Conservation (phyloP, 441 rosid genomes). For the Mallotus repandus region DNA sequence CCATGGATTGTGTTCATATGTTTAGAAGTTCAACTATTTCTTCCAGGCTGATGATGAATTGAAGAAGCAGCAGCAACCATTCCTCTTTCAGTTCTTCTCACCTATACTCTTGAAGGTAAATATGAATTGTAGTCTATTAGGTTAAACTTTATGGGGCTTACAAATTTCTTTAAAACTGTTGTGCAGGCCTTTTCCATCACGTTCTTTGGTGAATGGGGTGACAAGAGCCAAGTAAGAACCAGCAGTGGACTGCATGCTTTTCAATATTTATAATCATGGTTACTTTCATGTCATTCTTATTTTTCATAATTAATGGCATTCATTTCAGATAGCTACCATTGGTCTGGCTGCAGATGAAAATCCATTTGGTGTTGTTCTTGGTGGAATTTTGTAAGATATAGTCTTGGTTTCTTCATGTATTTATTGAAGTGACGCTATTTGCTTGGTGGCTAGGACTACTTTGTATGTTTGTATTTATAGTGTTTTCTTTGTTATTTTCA, state of each 20-base stretch:
- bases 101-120: slow-evolving; percentile 85
- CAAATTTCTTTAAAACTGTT: slow-evolving; percentile 19
- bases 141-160: slow-evolving; percentile 12
- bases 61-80: slow-evolving; percentile 69
- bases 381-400: slow-evolving; percentile 73
- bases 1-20: neutral
- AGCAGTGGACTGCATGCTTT: slow-evolving; percentile 5
- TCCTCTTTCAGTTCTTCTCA: slow-evolving; percentile 77
- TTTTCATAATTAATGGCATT: slow-evolving; percentile 18
- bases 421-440: slow-evolving; percentile 7
- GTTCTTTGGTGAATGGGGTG: slow-evolving; percentile 98
- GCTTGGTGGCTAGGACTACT: neutral
- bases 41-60: slow-evolving; percentile 65
- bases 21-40: slow-evolving; percentile 10
- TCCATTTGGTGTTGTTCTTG: slow-evolving; percentile 85
- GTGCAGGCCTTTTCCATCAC: slow-evolving; percentile 93
- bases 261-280: neutral
- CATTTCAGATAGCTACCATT: slow-evolving; percentile 83
- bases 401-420: neutral
- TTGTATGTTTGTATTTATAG: neutral
- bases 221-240: slow-evolving; percentile 83
- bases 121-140: neutral
- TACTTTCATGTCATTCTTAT: slow-evolving; percentile 14
- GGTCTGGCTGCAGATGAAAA: slow-evolving; percentile 97
- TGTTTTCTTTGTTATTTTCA: slow-evolving; percentile 27